Base-by-base conservation (phyloP, 345 rosid species). In the Sisymbrium altissimum region DNA sequence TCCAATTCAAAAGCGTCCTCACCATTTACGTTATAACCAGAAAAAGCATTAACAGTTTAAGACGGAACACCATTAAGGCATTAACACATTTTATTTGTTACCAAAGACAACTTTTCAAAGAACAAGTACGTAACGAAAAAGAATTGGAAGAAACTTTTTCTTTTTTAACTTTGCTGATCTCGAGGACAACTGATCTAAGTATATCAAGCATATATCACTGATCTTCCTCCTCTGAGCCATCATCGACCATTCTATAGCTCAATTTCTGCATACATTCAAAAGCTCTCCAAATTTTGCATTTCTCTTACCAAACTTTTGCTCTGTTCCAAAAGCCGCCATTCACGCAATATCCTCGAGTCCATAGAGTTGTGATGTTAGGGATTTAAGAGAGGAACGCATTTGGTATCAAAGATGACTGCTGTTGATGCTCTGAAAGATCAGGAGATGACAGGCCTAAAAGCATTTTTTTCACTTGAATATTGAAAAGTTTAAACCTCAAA, bases 401-500 rank as follows among this genome's bases (percentile, higher is more conserved):
- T 46, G 52, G 25, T 46, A 18, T 13, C 27, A 48, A 21, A 49
- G 7, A 21, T 2, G 2, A 23, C 7, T 25, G 33, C 13, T 52
- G 27, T 12, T 12, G 29, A 52, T 25, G 57, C 15, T 49, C n/a
- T 49, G n/a, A 33, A 33, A 0, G 13, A 52, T 12, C 33, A 52
- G 9, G 17, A 55, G 21, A 49, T 49, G 44, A 15, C 21, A 21
- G 13, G 33, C 8, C 13, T 21, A 49, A 4, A 18, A 17, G 27
- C n/a, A n/a, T 9, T 1, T 6, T 50, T 0, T 27, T 53, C 23
- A 58, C 5, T 59, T 6, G 18, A 35, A 13, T 9, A 6, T 17
- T 71, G 59, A 49, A 39, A 62, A 35, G 41, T 62, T 62, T 25
- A 29, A 72, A 41, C 46, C 45, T 54, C 33, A 19, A 40, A 49